These are phyloP conservation scores for Lasiodiplodia hormozganensis DNA, from an alignment of 2,329 filamentous ascomycete genomes.

Conservation along the genomic window DNA sequence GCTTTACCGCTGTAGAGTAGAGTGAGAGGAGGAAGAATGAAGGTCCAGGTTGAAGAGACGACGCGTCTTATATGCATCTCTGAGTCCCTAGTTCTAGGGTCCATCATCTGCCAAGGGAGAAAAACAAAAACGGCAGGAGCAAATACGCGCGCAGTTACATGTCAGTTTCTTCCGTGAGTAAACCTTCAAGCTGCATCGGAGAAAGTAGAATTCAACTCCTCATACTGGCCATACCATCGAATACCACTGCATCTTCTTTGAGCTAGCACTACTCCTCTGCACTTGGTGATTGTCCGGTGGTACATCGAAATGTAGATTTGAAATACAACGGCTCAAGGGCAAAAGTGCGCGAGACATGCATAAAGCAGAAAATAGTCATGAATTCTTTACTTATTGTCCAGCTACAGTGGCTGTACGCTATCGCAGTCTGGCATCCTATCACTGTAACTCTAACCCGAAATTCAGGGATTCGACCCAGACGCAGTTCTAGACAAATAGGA, in stretches of 20 bases:
- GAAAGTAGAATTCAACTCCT: too few species aligned
- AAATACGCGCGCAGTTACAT: too few species aligned
- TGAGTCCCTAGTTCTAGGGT: neutral
- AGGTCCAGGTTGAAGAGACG: neutral
- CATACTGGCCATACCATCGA: too few species aligned
- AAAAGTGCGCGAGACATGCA: rapidly evolving
- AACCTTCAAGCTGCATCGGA: too few species aligned
- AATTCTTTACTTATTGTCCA: neutral
- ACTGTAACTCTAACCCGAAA: neutral
- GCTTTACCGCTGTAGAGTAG: too few species aligned
- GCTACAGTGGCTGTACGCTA: neutral
- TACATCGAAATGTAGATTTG: neutral
- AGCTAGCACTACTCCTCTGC: too few species aligned
- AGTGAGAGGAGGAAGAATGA: neutral
- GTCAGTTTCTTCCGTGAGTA: too few species aligned
- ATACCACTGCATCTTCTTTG: too few species aligned
- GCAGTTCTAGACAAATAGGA: neutral
- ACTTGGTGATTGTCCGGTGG: neutral
- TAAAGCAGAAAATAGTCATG: neutral
- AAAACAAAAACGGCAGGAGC: too few species aligned
- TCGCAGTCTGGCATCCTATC: neutral
- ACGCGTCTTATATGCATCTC: neutral
- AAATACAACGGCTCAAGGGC: neutral
- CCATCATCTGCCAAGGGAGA: too few species aligned
- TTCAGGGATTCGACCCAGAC: neutral